Base-by-base conservation (phyloP, 1,284 basidiomycete species). In the Porodaedalea pini region DNA sequence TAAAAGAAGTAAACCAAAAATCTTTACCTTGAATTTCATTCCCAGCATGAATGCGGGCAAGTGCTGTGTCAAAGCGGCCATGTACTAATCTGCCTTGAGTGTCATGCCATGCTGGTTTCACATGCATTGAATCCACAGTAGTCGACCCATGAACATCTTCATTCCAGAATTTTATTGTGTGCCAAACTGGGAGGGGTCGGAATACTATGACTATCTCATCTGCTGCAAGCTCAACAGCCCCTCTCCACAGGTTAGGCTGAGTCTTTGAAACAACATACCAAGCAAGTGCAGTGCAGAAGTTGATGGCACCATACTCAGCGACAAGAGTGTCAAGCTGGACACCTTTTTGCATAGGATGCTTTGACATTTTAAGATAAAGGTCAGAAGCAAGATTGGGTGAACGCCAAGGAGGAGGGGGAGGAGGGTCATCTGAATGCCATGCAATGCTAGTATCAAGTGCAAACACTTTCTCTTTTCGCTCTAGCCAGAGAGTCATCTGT, bases 401-500 rank as follows among this genome's bases (percentile, higher is more conserved):
- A 2, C 36, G 51, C 23, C 23, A 54, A 10, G 19, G 29, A 2
- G 19, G 15, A 7, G 37, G 17, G 3, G n/a, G 2, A 41, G 39
- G 8, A 6, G 13, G 2, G 11, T 15, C 3, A 17, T n/a, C 19
- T 29, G 32, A 36, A 11, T 27, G 27, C 53, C 53, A 45, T 4
- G 29, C 5, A 7, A 55, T 27, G 23, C 31, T 31, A 4, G 19
- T 48, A 13, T 8, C 10, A 3, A 48, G 23, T 31, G 47, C 44
- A 47, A 27, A 32, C 13, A 55, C 43, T 21, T 45, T 48, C 34
- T 55, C 53, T 27, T 48, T 45, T 67, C 64, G 64, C 66, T 58
- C 68, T 63, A 44, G 62, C 65, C 48, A 72, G 63, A n/a, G 64
- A n/a, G 61, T 70, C 68, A 75, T 77, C 67, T 74, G 75, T 8